Conservation (phyloP, 2,329 filamentous ascomycete species). For the Pseudophaeomoniella oleicola region DNA sequence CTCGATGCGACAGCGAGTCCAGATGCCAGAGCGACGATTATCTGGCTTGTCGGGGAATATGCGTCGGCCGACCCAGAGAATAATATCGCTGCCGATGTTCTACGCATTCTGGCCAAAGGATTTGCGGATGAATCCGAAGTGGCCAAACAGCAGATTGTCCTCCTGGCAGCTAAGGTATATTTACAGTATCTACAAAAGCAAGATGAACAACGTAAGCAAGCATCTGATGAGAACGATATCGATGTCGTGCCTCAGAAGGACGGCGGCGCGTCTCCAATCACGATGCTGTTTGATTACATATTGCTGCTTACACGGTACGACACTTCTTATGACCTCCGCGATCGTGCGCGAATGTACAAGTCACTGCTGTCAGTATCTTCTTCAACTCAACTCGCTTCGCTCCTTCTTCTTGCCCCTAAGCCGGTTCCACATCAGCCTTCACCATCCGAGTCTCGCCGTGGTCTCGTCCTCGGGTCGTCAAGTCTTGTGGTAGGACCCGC, state of each 20-base stretch:
- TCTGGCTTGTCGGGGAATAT: constrained; percentile 96
- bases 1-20: constrained; percentile 79
- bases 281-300: constrained; percentile 69
- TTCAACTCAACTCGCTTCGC: constrained; percentile 66
- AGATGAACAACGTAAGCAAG: constrained; percentile 15
- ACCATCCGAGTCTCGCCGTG: constrained; percentile 69
- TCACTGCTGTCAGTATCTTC: constrained; percentile 63
- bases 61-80: constrained; percentile 64
- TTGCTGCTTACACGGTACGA: constrained; percentile 82
- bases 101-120: constrained; percentile 72
- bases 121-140: constrained; percentile 74
- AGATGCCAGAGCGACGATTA: constrained; percentile 80
- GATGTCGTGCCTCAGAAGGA: constrained; percentile 16
- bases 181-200: constrained; percentile 56
- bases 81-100: constrained; percentile 83
- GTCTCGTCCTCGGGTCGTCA: constrained; percentile 66
- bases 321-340: constrained; percentile 84
- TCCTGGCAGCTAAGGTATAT: constrained; percentile 93
- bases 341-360: constrained; percentile 78
- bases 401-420: constrained; percentile 87
- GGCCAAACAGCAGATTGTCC: constrained; percentile 79
- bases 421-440: constrained; percentile 82
- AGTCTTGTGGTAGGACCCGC: constrained; percentile 65
- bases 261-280: constrained; percentile 51
- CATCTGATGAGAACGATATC: constrained; percentile 11